Conservation (phyloP, 2,329 filamentous ascomycete species). For the Diaporthe citrichinensis region DNA sequence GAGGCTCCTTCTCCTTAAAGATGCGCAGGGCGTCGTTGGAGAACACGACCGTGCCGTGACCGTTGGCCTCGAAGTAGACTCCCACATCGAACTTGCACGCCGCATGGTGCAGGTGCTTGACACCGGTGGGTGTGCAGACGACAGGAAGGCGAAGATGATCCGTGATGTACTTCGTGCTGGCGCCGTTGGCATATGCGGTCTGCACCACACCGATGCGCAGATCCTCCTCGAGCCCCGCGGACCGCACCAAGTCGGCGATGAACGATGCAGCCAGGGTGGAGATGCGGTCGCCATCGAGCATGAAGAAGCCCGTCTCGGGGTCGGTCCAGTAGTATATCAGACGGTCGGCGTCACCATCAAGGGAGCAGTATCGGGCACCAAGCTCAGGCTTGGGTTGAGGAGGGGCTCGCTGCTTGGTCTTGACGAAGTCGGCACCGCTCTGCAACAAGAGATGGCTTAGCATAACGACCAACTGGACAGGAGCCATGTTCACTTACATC, state of each 20-base stretch:
- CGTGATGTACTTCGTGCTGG: constrained; percentile 92
- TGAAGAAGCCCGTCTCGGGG: constrained; percentile 84
- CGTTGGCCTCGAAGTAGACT: constrained; percentile 99
- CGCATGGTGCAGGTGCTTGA: constrained; percentile 98
- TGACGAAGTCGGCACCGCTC: constrained; percentile 97
- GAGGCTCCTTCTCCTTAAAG: constrained; percentile 84
- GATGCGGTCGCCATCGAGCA: constrained; percentile 97
- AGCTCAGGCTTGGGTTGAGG: constrained; percentile 83
- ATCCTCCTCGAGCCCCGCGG: constrained; percentile 82
- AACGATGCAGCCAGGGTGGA: constrained; percentile 94
- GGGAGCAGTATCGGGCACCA: constrained; percentile 86
- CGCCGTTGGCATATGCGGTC: constrained; percentile 97
- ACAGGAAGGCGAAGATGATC: constrained; percentile 90
- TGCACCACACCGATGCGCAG: constrained; percentile 95
- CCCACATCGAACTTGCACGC: constrained; percentile 95
- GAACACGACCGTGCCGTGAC: constrained; percentile 97
- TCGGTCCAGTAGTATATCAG: constrained; percentile 96
- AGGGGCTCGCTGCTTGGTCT: constrained; percentile 94
- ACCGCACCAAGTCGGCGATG: constrained; percentile 88
- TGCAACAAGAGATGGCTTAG: constrained; percentile 54
- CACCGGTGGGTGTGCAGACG: constrained; percentile 93
- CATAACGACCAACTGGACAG: background rate
- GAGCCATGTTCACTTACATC: constrained; percentile 70
- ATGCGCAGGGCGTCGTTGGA: constrained; percentile 84
- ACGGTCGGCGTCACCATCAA: constrained; percentile 96